Percentiles rank a stretch among this genome's conserved stretches.
Evolutionary conservation across 2,329 filamentous ascomycete genomes (phyloP).

Genomic region (Colletotrichum cordylinicola): DNA sequence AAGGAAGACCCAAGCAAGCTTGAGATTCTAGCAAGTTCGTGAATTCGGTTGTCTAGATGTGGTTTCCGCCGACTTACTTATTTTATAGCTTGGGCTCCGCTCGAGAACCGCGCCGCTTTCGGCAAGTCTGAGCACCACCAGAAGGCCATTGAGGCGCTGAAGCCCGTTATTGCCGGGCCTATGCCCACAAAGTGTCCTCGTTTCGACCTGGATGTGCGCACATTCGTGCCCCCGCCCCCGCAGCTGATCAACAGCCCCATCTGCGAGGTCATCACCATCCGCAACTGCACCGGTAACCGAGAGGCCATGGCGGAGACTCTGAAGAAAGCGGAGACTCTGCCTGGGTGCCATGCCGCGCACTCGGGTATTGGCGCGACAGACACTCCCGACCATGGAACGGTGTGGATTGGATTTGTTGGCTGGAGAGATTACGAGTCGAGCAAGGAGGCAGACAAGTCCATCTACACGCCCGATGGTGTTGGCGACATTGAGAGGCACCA

Average conservation of each 20-base stretch:
- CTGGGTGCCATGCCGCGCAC: constrained; percentile 1
- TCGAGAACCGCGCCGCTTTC: constrained; percentile 1
- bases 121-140: constrained; percentile 5
- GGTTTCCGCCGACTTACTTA: too few relatives aligned
- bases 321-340: background rate
- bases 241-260: constrained; percentile 17
- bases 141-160: constrained; percentile 7
- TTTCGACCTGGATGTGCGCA: background rate
- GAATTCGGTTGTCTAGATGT: background rate
- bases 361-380: background rate
- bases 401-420: constrained; percentile 7
- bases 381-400: background rate
- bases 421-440: constrained; percentile 15
- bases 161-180: background rate
- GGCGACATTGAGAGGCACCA: constrained; percentile 6
- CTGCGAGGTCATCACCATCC: constrained; percentile 7
- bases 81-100: background rate
- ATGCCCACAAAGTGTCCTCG: constrained; percentile 3
- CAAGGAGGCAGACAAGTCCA: constrained; percentile 1
- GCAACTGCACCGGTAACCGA: background rate
- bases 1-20: constrained; percentile 7
- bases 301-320: background rate
- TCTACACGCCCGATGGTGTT: background rate
- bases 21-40: constrained; percentile 11
- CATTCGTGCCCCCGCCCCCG: constrained; percentile 4